phyloP scores from a whole-genome alignment of 2,329 filamentous ascomycete species.

The Incumbomyces delicatus region DNA sequence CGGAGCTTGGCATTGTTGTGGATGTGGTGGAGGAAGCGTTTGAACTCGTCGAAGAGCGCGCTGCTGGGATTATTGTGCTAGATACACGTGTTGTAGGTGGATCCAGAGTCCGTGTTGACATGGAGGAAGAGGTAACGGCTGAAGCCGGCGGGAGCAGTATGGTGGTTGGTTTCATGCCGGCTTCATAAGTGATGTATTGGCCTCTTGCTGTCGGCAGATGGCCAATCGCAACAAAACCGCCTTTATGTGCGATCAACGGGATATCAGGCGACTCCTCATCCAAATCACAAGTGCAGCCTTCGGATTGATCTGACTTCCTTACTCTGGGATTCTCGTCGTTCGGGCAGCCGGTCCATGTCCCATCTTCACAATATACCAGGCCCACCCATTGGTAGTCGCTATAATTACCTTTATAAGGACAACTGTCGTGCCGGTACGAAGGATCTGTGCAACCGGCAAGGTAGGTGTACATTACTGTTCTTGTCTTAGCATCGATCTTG shows the following conservation, averaged over 20 bases:
- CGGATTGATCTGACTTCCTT: not conserved
- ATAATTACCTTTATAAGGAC: conserved; percentile 2
- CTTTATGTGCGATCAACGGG: not conserved
- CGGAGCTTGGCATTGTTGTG: not conserved
- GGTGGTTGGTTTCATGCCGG: not conserved
- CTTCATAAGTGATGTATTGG: not conserved
- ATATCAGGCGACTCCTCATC: not conserved
- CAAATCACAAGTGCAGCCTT: conserved; percentile 1
- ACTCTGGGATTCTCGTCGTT: not conserved
- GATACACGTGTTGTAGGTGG: not conserved
- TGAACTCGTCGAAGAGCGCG: not conserved
- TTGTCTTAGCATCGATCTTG: conserved; percentile 11
- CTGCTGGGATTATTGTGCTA: not conserved
- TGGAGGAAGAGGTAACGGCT: not conserved
- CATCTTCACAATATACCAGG: conserved; percentile 1
- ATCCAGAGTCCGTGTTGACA: too few species aligned
- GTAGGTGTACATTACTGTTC: conserved; percentile 12
- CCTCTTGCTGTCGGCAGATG: not conserved
- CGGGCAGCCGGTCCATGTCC: not conserved
- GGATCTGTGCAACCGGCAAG: conserved; percentile 20
- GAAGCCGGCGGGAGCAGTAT: too few species aligned
- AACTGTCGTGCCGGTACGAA: conserved; percentile 13
- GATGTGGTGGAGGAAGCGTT: not conserved
- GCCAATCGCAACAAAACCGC: not conserved
- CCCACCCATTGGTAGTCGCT: conserved; percentile 4